Conservation (phyloP, 164 flowering plant genomes). For the Tetracentron sinense region DNA sequence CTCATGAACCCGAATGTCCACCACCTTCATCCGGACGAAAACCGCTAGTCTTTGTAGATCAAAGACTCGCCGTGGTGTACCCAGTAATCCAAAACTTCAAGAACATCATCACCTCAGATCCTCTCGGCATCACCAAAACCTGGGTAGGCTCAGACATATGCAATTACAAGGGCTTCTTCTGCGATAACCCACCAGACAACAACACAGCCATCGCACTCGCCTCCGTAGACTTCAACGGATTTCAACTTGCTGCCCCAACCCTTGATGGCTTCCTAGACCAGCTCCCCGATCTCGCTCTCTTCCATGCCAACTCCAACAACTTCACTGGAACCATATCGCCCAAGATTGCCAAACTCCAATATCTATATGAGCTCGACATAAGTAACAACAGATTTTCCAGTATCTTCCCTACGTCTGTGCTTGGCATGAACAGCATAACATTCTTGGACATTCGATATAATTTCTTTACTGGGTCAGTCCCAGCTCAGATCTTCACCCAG, state of each 20-base stretch:
- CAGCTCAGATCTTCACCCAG: conserved; percentile 25
- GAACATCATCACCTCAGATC: conserved; percentile 40
- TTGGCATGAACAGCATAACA: conserved; percentile 12
- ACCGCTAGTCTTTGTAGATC: conserved; percentile 29
- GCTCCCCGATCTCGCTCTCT: conserved; percentile 35
- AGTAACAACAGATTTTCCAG: conserved; percentile 41
- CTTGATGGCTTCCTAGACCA: conserved; percentile 20
- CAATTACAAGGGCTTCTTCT: conserved; percentile 55
- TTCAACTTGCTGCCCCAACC: conserved; percentile 19
- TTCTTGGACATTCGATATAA: conserved; percentile 45
- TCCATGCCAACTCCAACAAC: conserved; percentile 46
- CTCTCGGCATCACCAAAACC: conserved; percentile 32
- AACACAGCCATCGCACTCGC: conserved; percentile 21
- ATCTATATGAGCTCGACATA: conserved; percentile 39
- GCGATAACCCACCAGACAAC: conserved; percentile 45
- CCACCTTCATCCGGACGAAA: neutral
- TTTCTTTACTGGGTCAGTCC: conserved; percentile 29
- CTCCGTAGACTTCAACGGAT: conserved; percentile 42
- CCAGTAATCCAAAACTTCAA: conserved; percentile 54
- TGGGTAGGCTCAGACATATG: conserved; percentile 62
- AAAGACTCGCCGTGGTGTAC: conserved; percentile 32
- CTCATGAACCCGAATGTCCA: neutral
- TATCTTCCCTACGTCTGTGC: conserved; percentile 26
- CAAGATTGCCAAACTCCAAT: conserved; percentile 21
- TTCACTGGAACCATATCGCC: conserved; percentile 23